Base-by-base conservation (phyloP, 441 rosid genomes). In the Omphalea diandra region DNA sequence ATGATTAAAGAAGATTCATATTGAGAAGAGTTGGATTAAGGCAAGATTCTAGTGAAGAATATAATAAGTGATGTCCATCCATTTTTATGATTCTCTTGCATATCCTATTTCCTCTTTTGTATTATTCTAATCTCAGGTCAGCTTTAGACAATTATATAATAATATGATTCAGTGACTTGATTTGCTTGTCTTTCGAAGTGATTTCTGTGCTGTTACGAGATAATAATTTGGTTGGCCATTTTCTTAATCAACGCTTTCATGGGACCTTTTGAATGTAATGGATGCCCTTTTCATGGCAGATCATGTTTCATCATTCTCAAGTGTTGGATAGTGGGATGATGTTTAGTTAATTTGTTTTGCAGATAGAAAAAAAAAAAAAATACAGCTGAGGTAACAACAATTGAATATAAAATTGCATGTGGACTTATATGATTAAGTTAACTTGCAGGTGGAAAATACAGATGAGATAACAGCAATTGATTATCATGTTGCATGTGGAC, bases 41-140 rank as follows among this genome's bases (percentile, higher is more conserved):
- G 11, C 49, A 26, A 67, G 71, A 67, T 67, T 55, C 71, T 35
- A 67, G 1, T 32, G 7, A 49, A 15, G 47, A 33, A n/a, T 10
- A n/a, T 27, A 14, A 3, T 7, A 27, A 5, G 32, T 22, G 20
- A 15, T 7, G 40, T 47, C 4, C 18, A 64, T 64, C 40, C 55
- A 46, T 6, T 20, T 44, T 4, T 53, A 63, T 18, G 50, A 26
- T 14, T 63, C 67, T 3, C 54, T 50, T 52, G 44, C 58, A 50
- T 52, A 5, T 38, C 7, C 35, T 55, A 15, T 1, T 53, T 35
- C 24, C 17, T 18, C 18, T 65, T 32, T 22, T 26, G 6, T 52
- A 17, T 36, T 66, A 65, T 65, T 33, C 35, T 35, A 36, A 15
- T 52, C 22, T 26, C 1, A 10, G 54, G 15, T 15, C 17, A 47